Conservation (phyloP, 176 grass and related monocot species). For the Pharus latifolius region DNA sequence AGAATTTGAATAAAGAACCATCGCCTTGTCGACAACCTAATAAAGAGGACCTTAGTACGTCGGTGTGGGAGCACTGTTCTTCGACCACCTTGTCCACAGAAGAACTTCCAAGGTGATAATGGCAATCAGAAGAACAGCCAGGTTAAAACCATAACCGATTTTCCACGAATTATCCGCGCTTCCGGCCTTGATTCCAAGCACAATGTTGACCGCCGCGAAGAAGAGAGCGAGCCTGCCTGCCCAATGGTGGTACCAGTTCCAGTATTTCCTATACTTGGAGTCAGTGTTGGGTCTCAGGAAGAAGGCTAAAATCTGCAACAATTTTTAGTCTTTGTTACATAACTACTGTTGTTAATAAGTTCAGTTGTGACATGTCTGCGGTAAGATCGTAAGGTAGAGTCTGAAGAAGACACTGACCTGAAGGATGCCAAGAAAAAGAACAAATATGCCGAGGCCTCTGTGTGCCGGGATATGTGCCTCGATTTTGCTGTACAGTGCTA, state of each 20-base stretch:
- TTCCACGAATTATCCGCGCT: conserved; percentile 70
- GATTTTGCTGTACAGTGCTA: conserved; percentile 70
- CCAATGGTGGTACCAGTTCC: conserved; percentile 97
- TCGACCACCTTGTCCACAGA: conserved; percentile 75
- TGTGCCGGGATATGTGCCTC: conserved; percentile 66
- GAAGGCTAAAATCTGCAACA: conserved; percentile 48
- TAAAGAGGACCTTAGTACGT: conserved; percentile 25
- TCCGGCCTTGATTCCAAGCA: conserved; percentile 69
- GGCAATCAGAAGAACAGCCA: conserved; percentile 53
- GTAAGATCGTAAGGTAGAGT: too few species aligned
- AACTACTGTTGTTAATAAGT: too few species aligned
- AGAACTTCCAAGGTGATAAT: conserved; percentile 62
- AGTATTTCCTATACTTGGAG: conserved; percentile 71
- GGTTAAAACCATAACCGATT: conserved; percentile 76
- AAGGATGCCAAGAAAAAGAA: conserved; percentile 73
- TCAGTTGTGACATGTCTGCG: too few species aligned
- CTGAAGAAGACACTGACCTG: conserved; percentile 31
- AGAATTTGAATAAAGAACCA: background rate
- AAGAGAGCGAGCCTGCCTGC: conserved; percentile 62
- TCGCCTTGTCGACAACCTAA: background rate
- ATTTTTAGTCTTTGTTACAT: too few species aligned
- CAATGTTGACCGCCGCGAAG: conserved; percentile 79
- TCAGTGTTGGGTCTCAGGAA: conserved; percentile 58
- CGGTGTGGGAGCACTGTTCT: conserved; percentile 32
- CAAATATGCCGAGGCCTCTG: conserved; percentile 83